Evolutionary conservation across 345 rosid species (phyloP), one percentile per base, ranked within the genome.

Genomic region (Draba incana): DNA sequence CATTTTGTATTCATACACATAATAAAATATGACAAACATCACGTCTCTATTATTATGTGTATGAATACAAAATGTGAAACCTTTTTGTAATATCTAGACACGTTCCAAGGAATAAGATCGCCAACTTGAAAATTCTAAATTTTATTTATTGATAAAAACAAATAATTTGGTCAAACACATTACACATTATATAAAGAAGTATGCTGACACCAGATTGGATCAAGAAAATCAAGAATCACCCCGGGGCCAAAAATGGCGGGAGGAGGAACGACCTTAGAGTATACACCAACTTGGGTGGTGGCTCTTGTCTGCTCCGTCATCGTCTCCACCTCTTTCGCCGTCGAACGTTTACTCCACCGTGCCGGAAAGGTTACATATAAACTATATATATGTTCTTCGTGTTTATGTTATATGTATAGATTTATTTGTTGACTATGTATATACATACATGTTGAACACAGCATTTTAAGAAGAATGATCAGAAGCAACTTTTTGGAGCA

Each of bases 241-340:
- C 44, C 33, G 13, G 53, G 58, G 25, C 58, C 6, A 46, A 41
- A 20, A 13, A 80, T 86, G 96, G 80, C 83, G 0, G 95, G 53
- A 70, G 91, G 74, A 68, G 92, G 87, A 24, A 75, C 81, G 15
- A 75, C 78, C 8, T 79, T 92, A 47, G 96, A 90, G 81, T 78
- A 77, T 28, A 88, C 96, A 2, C 92, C 97, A 10, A 91, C 96
- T 6, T 88, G 97, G 97, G 86, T 91, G 12, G 87, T 92, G 10
- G 93, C 98, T 15, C 77, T 76, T 3, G 97, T 92, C 64, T 90
- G 97, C 87, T 43, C 72, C 25, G 84, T 88, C 62, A 90, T 92
- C 13, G 96, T 92, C 49, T 27, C 80, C 44, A 66, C 90, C 13
- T 92, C 98, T 57, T 85, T 92, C 13, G 68, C 72, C 46, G 83